Evolutionary conservation across 345 rosid genomes (phyloP).

Genomic region (Geranium rotundifolium): DNA sequence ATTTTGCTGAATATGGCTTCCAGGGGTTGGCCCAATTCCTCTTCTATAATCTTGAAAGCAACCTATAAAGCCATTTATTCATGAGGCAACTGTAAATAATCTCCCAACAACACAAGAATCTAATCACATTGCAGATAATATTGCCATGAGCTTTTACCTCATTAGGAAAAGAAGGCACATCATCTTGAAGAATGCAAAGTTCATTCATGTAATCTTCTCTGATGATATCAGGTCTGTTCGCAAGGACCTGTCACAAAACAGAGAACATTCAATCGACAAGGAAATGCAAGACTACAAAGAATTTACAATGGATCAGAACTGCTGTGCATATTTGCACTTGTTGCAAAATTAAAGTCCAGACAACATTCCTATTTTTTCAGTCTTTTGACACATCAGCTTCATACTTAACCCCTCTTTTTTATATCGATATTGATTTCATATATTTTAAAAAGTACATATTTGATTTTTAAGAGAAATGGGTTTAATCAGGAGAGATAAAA

Average conservation of each 20-base stretch:
- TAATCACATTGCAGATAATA: not conserved
- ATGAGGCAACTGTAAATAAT: constrained; percentile 12
- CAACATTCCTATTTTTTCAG: too few species aligned
- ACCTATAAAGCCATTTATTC: constrained; percentile 34
- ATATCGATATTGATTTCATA: too few species aligned
- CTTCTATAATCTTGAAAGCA: constrained; percentile 85
- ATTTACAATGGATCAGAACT: not conserved
- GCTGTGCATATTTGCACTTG: not conserved
- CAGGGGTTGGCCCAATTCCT: constrained; percentile 82
- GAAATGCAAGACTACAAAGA: not conserved
- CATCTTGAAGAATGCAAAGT: constrained; percentile 95
- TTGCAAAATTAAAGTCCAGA: not conserved
- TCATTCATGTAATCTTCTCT: constrained; percentile 98
- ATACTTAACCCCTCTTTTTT: too few species aligned
- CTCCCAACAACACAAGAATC: not conserved
- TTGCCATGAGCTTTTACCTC: constrained; percentile 33
- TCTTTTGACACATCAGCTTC: too few species aligned
- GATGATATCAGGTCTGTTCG: constrained; percentile 88
- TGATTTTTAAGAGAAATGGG: too few species aligned
- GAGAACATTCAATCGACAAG: too few species aligned
- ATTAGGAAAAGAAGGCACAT: constrained; percentile 90
- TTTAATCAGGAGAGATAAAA: too few species aligned
- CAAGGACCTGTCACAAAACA: constrained; percentile 53
- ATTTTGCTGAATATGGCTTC: constrained; percentile 82
- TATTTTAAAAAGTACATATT: too few species aligned